These are phyloP conservation scores for Coemansia sp. DNA, from an alignment of 192 early-diverging fungal genomes.

Conservation along the genomic window DNA sequence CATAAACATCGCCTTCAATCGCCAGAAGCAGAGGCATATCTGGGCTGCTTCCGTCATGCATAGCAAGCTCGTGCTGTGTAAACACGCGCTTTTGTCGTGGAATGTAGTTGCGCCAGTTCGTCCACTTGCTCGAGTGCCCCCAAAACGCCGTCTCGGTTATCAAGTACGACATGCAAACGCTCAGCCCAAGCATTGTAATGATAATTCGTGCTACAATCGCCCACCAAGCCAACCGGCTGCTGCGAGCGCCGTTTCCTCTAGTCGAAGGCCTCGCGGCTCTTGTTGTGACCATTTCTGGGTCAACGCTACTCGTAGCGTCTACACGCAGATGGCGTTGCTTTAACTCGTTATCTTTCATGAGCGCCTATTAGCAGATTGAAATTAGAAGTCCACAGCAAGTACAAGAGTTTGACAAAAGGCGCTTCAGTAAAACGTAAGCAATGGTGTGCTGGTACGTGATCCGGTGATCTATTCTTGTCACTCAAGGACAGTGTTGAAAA, in stretches of 20 bases:
- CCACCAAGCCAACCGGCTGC: conserved; percentile 30
- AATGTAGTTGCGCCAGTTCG: conserved; percentile 68
- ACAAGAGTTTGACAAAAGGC: too few species aligned
- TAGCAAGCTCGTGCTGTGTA: conserved; percentile 72
- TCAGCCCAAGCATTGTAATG: conserved; percentile 33
- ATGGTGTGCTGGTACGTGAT: not conserved
- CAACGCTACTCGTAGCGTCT: not conserved
- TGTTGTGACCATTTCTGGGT: not conserved
- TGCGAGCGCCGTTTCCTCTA: not conserved
- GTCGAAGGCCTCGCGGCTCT: not conserved
- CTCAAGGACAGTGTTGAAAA: not conserved
- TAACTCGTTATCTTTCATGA: conserved; percentile 17
- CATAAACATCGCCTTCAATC: conserved; percentile 91
- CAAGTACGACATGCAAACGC: conserved; percentile 58
- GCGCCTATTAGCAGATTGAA: not conserved
- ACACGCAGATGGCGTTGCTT: conserved; percentile 19
- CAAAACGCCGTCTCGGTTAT: conserved; percentile 78
- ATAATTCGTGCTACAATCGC: conserved; percentile 38
- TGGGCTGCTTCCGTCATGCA: conserved; percentile 84
- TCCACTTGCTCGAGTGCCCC: conserved; percentile 71
- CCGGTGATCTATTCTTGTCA: not conserved
- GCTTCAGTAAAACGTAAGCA: too few species aligned
- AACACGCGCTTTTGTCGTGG: conserved; percentile 69
- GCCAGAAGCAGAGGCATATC: conserved; percentile 86
- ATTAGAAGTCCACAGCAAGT: not conserved